Evolutionary conservation across 306 rosid species (phyloP).

Genomic region (Malus fusca): DNA sequence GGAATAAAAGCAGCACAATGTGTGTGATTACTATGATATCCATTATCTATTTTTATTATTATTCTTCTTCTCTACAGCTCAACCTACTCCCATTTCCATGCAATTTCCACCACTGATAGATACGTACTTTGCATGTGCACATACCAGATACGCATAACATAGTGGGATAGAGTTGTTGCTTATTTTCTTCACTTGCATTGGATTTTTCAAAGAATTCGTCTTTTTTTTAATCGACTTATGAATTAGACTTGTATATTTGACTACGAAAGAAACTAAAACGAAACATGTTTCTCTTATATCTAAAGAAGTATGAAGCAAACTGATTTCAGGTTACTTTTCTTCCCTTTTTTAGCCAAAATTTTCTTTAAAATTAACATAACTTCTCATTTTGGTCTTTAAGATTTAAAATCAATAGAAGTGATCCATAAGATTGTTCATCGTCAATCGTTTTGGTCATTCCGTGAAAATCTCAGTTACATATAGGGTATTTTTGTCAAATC

Average conservation of each 20-base stretch:
- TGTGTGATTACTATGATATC: not conserved
- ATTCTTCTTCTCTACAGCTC: not conserved
- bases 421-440: no score
- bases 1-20: not conserved
- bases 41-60: not conserved
- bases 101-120: not conserved
- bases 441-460: no score
- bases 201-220: not conserved
- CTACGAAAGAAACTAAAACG: not conserved
- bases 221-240: not conserved
- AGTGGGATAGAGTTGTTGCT: no score
- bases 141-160: not conserved
- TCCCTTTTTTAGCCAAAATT: no score
- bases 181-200: not conserved
- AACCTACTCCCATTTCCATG: not conserved
- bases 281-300: not conserved
- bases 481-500: no score
- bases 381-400: no score
- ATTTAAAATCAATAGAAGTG: no score
- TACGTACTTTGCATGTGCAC: not conserved
- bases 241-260: not conserved
- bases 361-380: no score
- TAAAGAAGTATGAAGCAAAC: not conserved
- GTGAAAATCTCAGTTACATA: no score
- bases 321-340: not conserved